Base-by-base conservation (phyloP, 2,329 filamentous ascomycete genomes). In the Penicillium sp. region DNA sequence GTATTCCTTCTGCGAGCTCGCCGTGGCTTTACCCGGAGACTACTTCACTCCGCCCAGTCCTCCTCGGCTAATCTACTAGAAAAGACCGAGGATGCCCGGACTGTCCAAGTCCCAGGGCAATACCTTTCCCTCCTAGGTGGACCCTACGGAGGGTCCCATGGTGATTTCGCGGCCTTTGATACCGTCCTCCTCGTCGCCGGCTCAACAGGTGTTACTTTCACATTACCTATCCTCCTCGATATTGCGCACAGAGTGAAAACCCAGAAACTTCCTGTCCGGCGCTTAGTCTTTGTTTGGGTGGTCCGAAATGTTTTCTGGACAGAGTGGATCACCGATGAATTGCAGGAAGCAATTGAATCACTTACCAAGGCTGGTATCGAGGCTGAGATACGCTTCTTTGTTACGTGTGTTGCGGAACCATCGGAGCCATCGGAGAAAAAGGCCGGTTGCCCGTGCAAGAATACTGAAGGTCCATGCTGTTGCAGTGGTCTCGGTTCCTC, bases 1-100 rank as follows among this genome's bases (percentile, higher is more conserved):
- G 50, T 56, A 1, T 57, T 61, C n/a, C 18, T 61, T 18, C 35
- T 58, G 11, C 47, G 56, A 47, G 56, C 56, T 20, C 46, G 51
- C 29, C 15, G 47, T 4, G 56, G 56, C 12, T 56, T 56, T 25
- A 58, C 56, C 6, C 45, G 37, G 23, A 53, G 54, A 25, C 5
- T 54, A 15, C 50, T 53, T 9, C 2, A 25, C 5, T 53, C 50
- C 6, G 27, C 56, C 20, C 23, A 51, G 27, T 37, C 52, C 25
- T 49, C 44, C 20, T 40, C 49, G 20, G 14, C 35, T 6, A 47
- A 42, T 42, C 29, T 56, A 20, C 14, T 41, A 12, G 27, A 42
- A 37, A 44, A 14, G 5, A 26, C 20, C 18, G 42, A 33, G n/a
- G 26, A 9, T n/a, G 12, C 23, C 20, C 31, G 4, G 20, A 31